A percentile compares a stretch with the other conserved stretches of the same genome.
Evolutionary conservation across 176 grass and related monocot genomes (phyloP).

Genomic region (Saccharum officinarum): DNA sequence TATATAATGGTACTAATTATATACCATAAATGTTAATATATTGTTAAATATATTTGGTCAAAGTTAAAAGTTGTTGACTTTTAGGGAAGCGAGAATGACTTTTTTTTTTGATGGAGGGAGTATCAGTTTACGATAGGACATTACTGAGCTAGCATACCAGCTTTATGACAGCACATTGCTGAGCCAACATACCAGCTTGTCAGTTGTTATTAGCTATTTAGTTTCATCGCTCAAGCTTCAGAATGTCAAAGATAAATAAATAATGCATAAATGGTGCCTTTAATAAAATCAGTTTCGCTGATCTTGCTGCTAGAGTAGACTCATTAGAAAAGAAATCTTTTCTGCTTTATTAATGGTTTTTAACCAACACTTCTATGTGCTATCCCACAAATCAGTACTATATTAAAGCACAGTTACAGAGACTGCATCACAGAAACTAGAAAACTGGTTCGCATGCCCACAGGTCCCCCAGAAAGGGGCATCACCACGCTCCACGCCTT

Average conservation of each 20-base stretch:
- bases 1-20: no score
- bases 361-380: slow-evolving; percentile 6
- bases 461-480: slow-evolving; percentile 17
- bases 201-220: neutral
- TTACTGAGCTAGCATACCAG: neutral
- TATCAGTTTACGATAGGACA: neutral
- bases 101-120: no score
- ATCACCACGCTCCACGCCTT: neutral
- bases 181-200: neutral
- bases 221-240: neutral
- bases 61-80: no score
- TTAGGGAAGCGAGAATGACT: no score
- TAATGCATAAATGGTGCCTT: neutral
- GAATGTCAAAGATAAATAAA: neutral
- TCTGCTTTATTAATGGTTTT: neutral
- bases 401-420: slow-evolving; percentile 32
- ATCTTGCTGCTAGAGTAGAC: neutral
- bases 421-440: slow-evolving; percentile 4
- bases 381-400: neutral
- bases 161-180: neutral
- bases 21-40: no score
- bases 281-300: neutral
- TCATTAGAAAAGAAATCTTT: neutral
- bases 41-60: no score
- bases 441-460: slow-evolving; percentile 27